Percentiles rank a stretch among this genome's conserved stretches.
phyloP scores from a whole-genome alignment of 805 yeast species.

The Alloascoidea hylecoeti region DNA sequence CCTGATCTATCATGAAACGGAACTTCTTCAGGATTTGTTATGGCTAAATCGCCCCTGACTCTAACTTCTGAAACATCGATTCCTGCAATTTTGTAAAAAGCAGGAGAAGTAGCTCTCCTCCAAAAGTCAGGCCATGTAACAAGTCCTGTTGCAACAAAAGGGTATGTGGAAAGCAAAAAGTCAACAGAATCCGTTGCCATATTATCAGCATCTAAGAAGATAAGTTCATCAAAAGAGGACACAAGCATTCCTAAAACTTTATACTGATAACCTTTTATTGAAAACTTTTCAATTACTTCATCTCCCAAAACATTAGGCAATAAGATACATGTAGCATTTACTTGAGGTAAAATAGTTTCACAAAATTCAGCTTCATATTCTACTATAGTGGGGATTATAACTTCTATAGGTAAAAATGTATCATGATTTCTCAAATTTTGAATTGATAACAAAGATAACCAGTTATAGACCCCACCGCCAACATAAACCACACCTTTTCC shows the following conservation, averaged over 20 bases:
- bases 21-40: conserved; percentile 19
- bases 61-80: conserved; percentile 27
- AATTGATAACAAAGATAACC: conserved; percentile 54
- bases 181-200: conserved; percentile 58
- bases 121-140: conserved; percentile 81
- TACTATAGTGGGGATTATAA: conserved; percentile 54
- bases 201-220: conserved; percentile 66
- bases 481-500: conserved; percentile 51
- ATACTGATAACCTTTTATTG: conserved; percentile 51
- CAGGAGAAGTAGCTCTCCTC: conserved; percentile 72
- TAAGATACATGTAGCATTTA: conserved; percentile 56
- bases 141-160: conserved; percentile 36
- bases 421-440: conserved; percentile 53
- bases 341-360: conserved; percentile 40
- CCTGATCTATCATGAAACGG: conserved; percentile 52
- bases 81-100: conserved; percentile 55
- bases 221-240: conserved; percentile 58
- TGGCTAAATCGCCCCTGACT: conserved; percentile 22
- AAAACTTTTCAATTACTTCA: conserved; percentile 29
- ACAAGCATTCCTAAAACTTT: conserved; percentile 59
- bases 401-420: conserved; percentile 65
- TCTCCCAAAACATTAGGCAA: conserved; percentile 49
- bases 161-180: conserved; percentile 37
- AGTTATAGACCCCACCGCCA: conserved; percentile 71
- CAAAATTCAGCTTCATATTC: conserved; percentile 69